Conservation (phyloP, 768 basidiomycete species). For the Boletus patriciae region DNA sequence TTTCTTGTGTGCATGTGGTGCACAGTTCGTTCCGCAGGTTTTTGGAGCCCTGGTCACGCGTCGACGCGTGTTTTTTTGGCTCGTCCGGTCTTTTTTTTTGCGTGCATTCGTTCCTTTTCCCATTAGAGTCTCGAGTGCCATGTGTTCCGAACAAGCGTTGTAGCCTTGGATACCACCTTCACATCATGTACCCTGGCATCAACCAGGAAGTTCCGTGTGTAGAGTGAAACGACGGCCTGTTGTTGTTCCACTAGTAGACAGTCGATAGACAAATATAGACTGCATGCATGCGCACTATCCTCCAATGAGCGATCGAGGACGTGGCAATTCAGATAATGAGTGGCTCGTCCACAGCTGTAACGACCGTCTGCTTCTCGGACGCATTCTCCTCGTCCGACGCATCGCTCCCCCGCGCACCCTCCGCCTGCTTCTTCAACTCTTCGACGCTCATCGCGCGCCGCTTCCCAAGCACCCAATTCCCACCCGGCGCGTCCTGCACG, state of each 20-base stretch:
- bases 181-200: background rate
- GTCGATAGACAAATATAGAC: background rate
- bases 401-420: background rate
- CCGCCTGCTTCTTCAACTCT: slow-evolving; percentile 20
- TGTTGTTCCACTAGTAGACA: background rate
- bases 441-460: slow-evolving; percentile 27
- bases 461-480: slow-evolving; percentile 25
- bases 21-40: slow-evolving; percentile 1
- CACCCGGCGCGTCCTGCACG: slow-evolving; percentile 36
- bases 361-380: background rate
- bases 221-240: background rate
- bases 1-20: background rate
- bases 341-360: background rate
- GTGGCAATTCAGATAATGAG: slow-evolving; percentile 4
- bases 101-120: slow-evolving; percentile 8
- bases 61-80: too few species aligned
- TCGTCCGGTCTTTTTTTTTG: too few species aligned
- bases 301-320: background rate
- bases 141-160: background rate
- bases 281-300: background rate
- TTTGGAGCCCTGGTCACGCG: too few species aligned
- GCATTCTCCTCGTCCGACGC: slow-evolving; percentile 1
- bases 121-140: background rate
- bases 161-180: slow-evolving; percentile 14
- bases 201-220: background rate